Base-by-base conservation (phyloP, 1,284 basidiomycete species). In the Albatrellus sp. region DNA sequence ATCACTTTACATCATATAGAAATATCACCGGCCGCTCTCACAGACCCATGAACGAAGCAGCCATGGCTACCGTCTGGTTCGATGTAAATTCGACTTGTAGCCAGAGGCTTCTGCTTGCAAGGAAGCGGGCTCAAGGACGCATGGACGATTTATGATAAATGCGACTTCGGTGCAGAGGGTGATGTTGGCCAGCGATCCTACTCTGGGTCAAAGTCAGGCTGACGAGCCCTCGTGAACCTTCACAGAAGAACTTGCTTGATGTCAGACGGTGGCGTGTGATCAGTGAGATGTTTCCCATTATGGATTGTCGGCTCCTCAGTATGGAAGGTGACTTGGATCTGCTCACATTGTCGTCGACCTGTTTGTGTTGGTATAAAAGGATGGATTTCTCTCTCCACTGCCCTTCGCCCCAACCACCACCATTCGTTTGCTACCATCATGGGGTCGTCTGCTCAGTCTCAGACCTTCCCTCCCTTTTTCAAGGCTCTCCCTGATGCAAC, bases 401-500 rank as follows among this genome's bases (percentile, higher is more conserved):
- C 49, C 58, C 57, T 64, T 30, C 54, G 58, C 30, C 55, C 48
- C 50, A 40, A 52, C 47, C 41, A 49, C 58, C 54, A 52, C 39
- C 19, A 34, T 53, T 34, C 35, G 35, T 24, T 24, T 7, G 24
- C 24, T 30, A 32, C 39, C 35, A 31, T 20, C 30, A 44, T 48
- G 42, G 24, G 28, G 6, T 40, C 35, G 33, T 51, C 52, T 57
- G 54, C 54, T 50, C 46, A 43, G 43, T 50, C 43, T 46, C 49
- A 52, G 40, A 47, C 53, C 10, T 39, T 65, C 57, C 46, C 54
- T 40, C 52, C 60, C 50, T 1, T 63, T 54, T 45, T 45, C 50
- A 48, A 55, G 14, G 45, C 64, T 12, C 52, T 57, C 45, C 57
- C 47, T 43, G 59, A 55, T 20, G 61, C 61, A 5, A 52, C 62